Evolutionary conservation across 495 filamentous ascomycete genomes (phyloP), one percentile per base, ranked within the genome.

Genomic region (Hypomontagnella submonticulosa): DNA sequence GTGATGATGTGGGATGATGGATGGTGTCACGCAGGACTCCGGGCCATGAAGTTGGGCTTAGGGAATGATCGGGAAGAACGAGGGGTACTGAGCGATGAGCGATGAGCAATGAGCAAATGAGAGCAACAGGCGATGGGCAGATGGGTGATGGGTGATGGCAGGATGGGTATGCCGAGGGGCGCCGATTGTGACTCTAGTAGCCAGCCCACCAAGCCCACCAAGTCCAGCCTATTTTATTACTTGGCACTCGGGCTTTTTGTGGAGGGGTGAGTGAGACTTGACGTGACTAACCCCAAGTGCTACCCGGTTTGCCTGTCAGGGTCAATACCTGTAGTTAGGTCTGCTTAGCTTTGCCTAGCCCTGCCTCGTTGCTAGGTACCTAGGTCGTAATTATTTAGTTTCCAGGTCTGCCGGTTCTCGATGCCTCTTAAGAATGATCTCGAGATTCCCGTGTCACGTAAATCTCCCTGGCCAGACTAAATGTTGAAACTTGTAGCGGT

Each of bases 1-100:
- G 66, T 69, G 66, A 69, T 23, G 55, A 59, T 60, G 59, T 63
- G 66, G 60, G 66, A 69, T 64, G 66, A 69, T 69, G 60, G 27
- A 64, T 47, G 61, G 56, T 55, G 55, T 69, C 66, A 69, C 66
- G 58, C 66, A 51, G 59, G 33, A 56, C 47, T 63, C 55, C 20
- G 51, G 11, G 33, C 18, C 52, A 13, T 53, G 18, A 58, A 58
- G 65, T 63, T 63, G 47, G 57, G 43, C 53, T 48, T 42, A 43
- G 49, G 60, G 57, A 59, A 64, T 50, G 43, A 18, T 41, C 59
- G 66, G 59, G 66, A 51, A 69, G 49, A 63, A 41, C 66, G 66
- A 69, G 32, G 32, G 38, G 49, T 27, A 20, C 34, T 43, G 52
- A 36, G 13, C 27, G 40, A 36, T 44, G 20, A 36, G 55, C 36